These are phyloP conservation scores for Ceratobasidium sp. DNA, from an alignment of 1,284 basidiomycete genomes.

Conservation along the genomic window DNA sequence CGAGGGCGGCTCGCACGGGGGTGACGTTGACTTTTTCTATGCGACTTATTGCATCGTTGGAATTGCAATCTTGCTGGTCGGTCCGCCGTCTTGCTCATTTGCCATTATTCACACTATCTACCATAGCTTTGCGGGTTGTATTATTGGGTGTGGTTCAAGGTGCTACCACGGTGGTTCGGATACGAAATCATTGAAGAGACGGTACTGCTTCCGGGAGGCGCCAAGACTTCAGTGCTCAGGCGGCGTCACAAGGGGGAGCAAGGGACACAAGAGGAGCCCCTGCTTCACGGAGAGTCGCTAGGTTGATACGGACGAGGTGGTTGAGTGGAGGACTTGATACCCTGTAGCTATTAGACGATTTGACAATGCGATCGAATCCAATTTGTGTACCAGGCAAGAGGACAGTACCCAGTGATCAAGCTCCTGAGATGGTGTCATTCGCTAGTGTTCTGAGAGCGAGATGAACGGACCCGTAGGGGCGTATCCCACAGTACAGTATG, in stretches of 20 bases:
- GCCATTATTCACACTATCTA: neutral
- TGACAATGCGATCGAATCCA: too few relatives aligned
- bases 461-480: too few relatives aligned
- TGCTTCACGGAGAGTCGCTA: neutral
- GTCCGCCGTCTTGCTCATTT: neutral
- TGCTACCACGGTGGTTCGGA: constrained; percentile 50
- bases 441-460: neutral
- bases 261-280: constrained; percentile 15
- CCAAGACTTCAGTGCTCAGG: constrained; percentile 44
- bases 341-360: neutral
- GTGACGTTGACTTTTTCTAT: constrained; percentile 53
- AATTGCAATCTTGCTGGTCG: constrained; percentile 47
- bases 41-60: constrained; percentile 51
- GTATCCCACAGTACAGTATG: neutral
- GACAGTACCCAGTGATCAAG: too few relatives aligned
- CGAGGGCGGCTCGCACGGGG: constrained; percentile 45
- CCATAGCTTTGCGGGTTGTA: constrained; percentile 50
- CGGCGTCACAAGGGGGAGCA: constrained; percentile 1
- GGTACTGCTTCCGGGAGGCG: constrained; percentile 49
- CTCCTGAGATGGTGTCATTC: neutral
- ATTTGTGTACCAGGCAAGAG: too few relatives aligned
- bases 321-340: neutral
- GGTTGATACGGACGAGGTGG: too few relatives aligned
- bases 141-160: constrained; percentile 52
- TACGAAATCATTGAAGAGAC: constrained; percentile 52